A percentile compares a stretch with the other conserved stretches of the same genome.
Evolutionary conservation across 805 yeast species (phyloP).

Genomic region (Starmera caribaea): DNA sequence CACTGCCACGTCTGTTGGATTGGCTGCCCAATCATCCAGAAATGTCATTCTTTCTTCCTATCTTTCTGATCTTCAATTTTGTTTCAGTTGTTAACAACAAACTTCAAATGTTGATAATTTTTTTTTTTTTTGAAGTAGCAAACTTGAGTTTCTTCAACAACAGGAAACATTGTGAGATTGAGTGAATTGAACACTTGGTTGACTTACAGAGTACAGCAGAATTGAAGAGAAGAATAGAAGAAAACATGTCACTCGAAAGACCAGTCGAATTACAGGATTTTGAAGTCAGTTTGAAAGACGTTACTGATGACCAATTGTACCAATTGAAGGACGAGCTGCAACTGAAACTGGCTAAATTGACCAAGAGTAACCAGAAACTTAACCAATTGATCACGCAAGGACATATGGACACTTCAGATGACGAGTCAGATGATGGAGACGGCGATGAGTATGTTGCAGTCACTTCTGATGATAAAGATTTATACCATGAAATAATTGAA

Average conservation of each 20-base stretch:
- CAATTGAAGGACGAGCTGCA: constrained; percentile 23
- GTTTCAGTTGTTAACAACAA: not conserved
- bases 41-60: not conserved
- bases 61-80: not conserved
- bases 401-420: constrained; percentile 15
- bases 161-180: no score
- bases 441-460: constrained; percentile 13
- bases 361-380: constrained; percentile 43
- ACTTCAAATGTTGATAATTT: not conserved
- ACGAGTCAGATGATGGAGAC: constrained; percentile 14
- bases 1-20: constrained; percentile 17
- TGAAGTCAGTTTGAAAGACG: constrained; percentile 39
- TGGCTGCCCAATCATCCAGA: constrained; percentile 6
- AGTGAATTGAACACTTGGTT: no score
- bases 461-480: constrained; percentile 33
- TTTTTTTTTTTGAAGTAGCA: not conserved
- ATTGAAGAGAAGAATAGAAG: not conserved
- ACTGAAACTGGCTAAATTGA: constrained; percentile 35
- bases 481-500: constrained; percentile 43
- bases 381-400: constrained; percentile 29
- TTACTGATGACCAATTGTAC: constrained; percentile 35
- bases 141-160: no score
- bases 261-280: constrained; percentile 38
- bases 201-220: not conserved
- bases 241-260: constrained; percentile 21